Conservation (phyloP, 2,329 filamentous ascomycete genomes). For the Trichoderma koningiopsis region DNA sequence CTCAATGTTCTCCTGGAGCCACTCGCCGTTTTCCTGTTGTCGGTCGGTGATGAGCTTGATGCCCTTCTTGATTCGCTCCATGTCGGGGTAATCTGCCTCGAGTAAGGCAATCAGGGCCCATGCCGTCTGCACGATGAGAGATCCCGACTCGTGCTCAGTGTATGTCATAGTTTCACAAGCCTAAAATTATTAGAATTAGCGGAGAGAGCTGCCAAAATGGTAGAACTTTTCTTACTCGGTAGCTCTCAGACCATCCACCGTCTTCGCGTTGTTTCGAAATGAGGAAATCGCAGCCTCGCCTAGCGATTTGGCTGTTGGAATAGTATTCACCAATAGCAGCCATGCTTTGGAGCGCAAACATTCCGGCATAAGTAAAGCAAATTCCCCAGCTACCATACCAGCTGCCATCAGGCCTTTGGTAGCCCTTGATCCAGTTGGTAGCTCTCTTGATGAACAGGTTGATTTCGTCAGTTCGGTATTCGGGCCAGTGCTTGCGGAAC, state of each 20-base stretch:
- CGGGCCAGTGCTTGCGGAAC: conserved; percentile 79
- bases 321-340: conserved; percentile 81
- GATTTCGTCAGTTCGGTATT: conserved; percentile 78
- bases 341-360: conserved; percentile 93
- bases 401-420: conserved; percentile 79
- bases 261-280: conserved; percentile 82
- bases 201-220: no score
- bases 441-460: conserved; percentile 70
- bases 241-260: conserved; percentile 96
- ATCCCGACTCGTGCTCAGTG: conserved; percentile 70
- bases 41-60: conserved; percentile 80
- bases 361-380: conserved; percentile 94
- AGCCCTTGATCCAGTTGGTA: conserved; percentile 77
- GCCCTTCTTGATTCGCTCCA: conserved; percentile 70
- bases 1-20: conserved; percentile 93
- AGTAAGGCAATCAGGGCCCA: conserved; percentile 85
- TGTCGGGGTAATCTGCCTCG: conserved; percentile 78
- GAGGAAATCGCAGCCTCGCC: conserved; percentile 81
- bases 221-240: conserved; percentile 57
- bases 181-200: conserved; percentile 41
- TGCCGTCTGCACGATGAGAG: conserved; percentile 91
- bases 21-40: conserved; percentile 88
- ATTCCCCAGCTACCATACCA: conserved; percentile 99
- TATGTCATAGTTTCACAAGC: conserved; percentile 79
- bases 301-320: conserved; percentile 68